phyloP scores from a whole-genome alignment of 495 filamentous ascomycete genomes.

The Penicillium simplicissimum region DNA sequence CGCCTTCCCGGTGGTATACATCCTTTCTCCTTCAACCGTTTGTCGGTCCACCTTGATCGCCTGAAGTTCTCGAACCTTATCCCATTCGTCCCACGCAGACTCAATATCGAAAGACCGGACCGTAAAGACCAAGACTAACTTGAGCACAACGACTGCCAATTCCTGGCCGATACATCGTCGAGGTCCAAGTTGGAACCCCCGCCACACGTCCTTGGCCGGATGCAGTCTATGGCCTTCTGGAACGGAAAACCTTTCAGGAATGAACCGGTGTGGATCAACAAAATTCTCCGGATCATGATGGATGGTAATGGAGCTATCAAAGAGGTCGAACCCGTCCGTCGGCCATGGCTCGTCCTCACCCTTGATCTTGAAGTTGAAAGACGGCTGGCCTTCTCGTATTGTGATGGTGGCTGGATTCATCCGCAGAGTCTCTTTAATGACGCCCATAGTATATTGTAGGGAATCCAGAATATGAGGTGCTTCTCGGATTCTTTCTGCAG shows the following conservation, averaged over 20 bases:
- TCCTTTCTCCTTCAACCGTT: neutral
- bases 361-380: neutral
- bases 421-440: neutral
- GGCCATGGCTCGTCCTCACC: neutral
- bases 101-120: neutral
- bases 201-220: neutral
- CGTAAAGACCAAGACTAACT: neutral
- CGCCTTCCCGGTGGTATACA: neutral
- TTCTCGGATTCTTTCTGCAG: neutral
- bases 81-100: neutral
- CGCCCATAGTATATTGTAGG: neutral
- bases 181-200: neutral
- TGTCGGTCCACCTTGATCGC: neutral
- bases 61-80: neutral
- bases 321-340: neutral
- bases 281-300: neutral
- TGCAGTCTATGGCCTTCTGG: neutral
- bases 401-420: neutral
- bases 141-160: neutral
- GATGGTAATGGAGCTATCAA: neutral
- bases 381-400: neutral
- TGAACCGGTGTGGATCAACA: neutral
- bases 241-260: neutral
- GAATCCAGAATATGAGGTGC: neutral
- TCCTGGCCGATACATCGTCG: neutral